Conservation (phyloP, 441 rosid genomes). For the Lepidium campestre region DNA sequence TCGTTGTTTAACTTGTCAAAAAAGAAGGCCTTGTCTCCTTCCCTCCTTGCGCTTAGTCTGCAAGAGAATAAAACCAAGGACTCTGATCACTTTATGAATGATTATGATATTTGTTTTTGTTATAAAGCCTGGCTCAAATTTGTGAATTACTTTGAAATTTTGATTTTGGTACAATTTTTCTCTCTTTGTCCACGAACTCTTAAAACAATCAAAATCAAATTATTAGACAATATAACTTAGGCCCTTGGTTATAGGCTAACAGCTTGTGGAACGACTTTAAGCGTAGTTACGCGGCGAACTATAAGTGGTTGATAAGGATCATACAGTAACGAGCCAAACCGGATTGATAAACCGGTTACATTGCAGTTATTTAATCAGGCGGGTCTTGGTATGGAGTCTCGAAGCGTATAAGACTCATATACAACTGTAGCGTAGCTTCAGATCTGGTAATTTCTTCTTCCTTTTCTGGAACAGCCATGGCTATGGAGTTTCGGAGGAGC, state of each 20-base stretch:
- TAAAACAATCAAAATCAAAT: too few relatives aligned
- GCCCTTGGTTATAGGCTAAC: too few relatives aligned
- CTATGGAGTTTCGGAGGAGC: slow-evolving; percentile 42
- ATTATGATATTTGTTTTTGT: slow-evolving; percentile 2
- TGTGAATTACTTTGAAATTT: too few relatives aligned
- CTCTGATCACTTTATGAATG: slow-evolving; percentile 7
- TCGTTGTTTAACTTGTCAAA: slow-evolving; percentile 13
- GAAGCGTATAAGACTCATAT: slow-evolving; percentile 18
- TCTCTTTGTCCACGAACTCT: too few relatives aligned
- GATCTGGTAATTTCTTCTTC: slow-evolving; percentile 14
- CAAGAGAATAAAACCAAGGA: slow-evolving; percentile 24
- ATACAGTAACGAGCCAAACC: background rate
- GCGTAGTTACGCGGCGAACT: background rate
- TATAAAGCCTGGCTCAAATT: too few relatives aligned
- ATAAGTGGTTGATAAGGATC: background rate
- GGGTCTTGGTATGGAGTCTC: slow-evolving; percentile 10
- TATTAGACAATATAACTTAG: too few relatives aligned
- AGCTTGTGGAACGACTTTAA: background rate
- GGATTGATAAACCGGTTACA: slow-evolving; percentile 16
- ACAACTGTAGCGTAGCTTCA: slow-evolving; percentile 20
- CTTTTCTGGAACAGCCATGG: slow-evolving; percentile 17
- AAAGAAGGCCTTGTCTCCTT: background rate
- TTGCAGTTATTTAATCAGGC: background rate
- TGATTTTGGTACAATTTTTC: too few relatives aligned
- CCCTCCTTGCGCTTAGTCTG: background rate